Evolutionary conservation across 1,284 basidiomycete species (phyloP), one percentile per base, ranked within the genome.

Genomic region (Earliella scabrosa): DNA sequence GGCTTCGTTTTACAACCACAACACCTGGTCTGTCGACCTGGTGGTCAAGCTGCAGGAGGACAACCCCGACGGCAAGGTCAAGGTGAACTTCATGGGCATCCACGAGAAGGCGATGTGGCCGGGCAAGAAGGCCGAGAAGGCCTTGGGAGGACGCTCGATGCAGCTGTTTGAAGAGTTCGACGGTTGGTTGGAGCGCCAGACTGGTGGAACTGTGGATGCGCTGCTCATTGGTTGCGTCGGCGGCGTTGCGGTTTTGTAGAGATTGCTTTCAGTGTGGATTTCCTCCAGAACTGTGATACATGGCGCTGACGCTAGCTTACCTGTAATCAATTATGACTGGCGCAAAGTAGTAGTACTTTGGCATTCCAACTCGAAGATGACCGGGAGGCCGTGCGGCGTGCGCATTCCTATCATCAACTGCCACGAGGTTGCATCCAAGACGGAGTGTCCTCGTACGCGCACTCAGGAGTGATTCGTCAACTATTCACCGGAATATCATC

Each of bases 71-170:
- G 64, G 68, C 21, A 63, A 63, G 38, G 66, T 90, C 27, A 68
- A 70, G 47, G 73, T 92, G 41, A 83, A 90, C 68, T 92, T 86
- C 56, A 77, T 89, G 11, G 90, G 90, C 2, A 77, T 92, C 45
- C 82, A 86, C 65, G 90, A 92, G 75, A 82, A 81, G 59, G 85
- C 82, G 36, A 88, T 92, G 80, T 92, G 90, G 89, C 90, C 90
- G 1, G 90, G 75, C 3, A 92, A 92, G 74, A 81, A 78, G 53
- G 73, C 76, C 0, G 79, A 82, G 58, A 76, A 76, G 65, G 77
- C 72, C 34, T 68, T 79, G 45, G 83, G 79, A 6, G 82, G 84
- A 7, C 76, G 76, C 2, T 82, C 86, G 38, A 88, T 92, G 87
- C 64, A 68, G 55, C 60, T 92, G 51, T 90, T 92, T 59, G 80